Base-by-base conservation (phyloP, 2,329 filamentous ascomycete species). In the Aspergillus arachidicola region DNA sequence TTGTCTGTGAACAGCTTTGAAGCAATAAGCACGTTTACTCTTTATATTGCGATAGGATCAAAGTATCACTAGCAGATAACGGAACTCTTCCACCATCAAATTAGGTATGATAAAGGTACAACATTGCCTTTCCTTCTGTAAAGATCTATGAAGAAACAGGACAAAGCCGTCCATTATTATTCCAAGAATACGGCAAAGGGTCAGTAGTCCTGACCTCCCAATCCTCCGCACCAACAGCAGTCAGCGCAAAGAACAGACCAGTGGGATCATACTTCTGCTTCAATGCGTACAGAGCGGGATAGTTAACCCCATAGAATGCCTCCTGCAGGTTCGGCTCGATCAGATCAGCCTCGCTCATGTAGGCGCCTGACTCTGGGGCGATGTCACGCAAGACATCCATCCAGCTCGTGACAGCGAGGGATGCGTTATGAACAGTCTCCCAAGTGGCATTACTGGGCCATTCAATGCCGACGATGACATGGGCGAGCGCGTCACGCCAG, bases 401-500 rank as follows among this genome's bases (percentile, higher is more conserved):
- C 68, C 66, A 68, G 30, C 55, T 21, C n/a, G 69, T 69, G 11
- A 69, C 68, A 11, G 61, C 62, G 26, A 63, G 48, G 1, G 66
- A 65, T 7, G 57, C 56, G 28, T 54, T 57, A n/a, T 66, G 12
- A 3, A 71, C 36, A 6, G 59, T 60, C 4, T 55, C 62, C 69
- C 69, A 69, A 32, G 41, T 38, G 1, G 65, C 58, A 14, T 63
- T 65, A 9, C 57, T 60, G 12, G 65, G 71, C 74, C 76, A 78
- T 45, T 62, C 59, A 0, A 66, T 48, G 5, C 70, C 67, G 23
- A 75, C 70, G 30, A 73, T 72, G 46, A 79, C 69, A 53, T 83
- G 80, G 2, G 78, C 71, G 6, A 80, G 76, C 11, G 77, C 75
- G 65, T 81, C 81, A 56, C 80, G 76, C 65, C 77, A 81, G 38